Conservation (phyloP, 495 filamentous ascomycete species). For the Cercophora newfieldiana region DNA sequence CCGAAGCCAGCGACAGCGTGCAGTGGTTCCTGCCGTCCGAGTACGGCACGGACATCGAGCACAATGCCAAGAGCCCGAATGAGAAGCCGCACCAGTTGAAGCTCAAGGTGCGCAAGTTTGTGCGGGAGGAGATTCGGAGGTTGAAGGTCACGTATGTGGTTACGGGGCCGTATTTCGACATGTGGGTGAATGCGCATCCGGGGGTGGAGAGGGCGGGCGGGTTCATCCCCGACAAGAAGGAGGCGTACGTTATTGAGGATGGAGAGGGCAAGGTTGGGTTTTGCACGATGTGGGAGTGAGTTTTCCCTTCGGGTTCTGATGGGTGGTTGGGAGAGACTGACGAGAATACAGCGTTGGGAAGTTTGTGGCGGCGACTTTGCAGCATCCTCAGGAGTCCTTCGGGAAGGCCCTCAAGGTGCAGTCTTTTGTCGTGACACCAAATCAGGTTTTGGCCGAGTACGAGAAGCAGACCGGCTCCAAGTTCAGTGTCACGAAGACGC, state of each 20-base stretch:
- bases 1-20: slow-evolving; percentile 54
- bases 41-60: slow-evolving; percentile 74
- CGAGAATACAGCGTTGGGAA: slow-evolving; percentile 57
- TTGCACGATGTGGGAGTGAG: slow-evolving; percentile 68
- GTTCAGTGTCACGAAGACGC: slow-evolving; percentile 55
- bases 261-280: slow-evolving; percentile 60
- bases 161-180: slow-evolving; percentile 69
- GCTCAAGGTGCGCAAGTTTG: slow-evolving; percentile 61
- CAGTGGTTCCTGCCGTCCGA: slow-evolving; percentile 72
- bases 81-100: slow-evolving; percentile 73
- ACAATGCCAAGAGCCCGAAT: slow-evolving; percentile 52
- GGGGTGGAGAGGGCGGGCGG: slow-evolving; percentile 45
- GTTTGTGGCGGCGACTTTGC: slow-evolving; percentile 60
- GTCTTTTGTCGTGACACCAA: slow-evolving; percentile 66
- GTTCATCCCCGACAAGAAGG: slow-evolving; percentile 56
- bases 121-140: slow-evolving; percentile 49
- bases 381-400: slow-evolving; percentile 51
- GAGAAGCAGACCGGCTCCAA: slow-evolving; percentile 61
- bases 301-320: not conserved
- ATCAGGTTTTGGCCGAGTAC: slow-evolving; percentile 62
- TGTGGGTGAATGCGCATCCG: slow-evolving; percentile 52
- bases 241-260: slow-evolving; percentile 59
- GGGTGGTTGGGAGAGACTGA: slow-evolving; percentile 2
- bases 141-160: slow-evolving; percentile 68
- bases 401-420: slow-evolving; percentile 65